These are phyloP conservation scores for Onygena corvina DNA, from an alignment of 2,329 filamentous ascomycete species.

Conservation along the genomic window DNA sequence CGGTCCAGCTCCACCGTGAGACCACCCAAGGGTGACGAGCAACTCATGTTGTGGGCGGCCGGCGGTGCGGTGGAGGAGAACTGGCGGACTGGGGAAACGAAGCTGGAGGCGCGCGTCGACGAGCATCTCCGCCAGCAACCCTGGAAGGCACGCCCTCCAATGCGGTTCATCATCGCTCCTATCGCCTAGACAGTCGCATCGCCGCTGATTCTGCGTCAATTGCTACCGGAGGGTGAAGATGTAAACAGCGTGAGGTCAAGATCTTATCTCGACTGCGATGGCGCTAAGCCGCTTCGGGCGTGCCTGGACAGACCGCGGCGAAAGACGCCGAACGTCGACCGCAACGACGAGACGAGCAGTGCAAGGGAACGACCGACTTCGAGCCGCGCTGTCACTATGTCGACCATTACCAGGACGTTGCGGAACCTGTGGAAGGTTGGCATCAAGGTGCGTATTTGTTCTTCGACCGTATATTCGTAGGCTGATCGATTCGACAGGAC, in stretches of 20 bases:
- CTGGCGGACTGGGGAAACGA: slow-evolving; percentile 25
- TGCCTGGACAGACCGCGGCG: not conserved
- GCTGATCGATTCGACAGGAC: slow-evolving; percentile 50
- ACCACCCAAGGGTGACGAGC: slow-evolving; percentile 42
- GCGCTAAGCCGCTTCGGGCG: slow-evolving; percentile 15
- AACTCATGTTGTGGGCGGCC: slow-evolving; percentile 19
- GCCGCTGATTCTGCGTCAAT: not conserved
- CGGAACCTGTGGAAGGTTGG: slow-evolving; percentile 79
- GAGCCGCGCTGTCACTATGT: slow-evolving; percentile 55
- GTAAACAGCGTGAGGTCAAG: not conserved
- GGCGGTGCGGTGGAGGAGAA: slow-evolving; percentile 27
- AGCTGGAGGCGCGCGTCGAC: slow-evolving; percentile 22
- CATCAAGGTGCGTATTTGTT: slow-evolving; percentile 54
- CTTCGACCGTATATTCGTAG: slow-evolving; percentile 13
- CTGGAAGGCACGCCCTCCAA: slow-evolving; percentile 29
- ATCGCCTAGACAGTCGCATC: not conserved
- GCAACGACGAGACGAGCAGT: slow-evolving; percentile 9
- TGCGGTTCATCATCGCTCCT: slow-evolving; percentile 28
- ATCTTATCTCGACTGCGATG: slow-evolving; percentile 9
- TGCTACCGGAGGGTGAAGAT: too few species aligned
- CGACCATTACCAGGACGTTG: slow-evolving; percentile 75
- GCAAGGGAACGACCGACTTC: slow-evolving; percentile 5
- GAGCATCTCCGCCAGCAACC: slow-evolving; percentile 22
- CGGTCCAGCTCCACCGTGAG: slow-evolving; percentile 68
- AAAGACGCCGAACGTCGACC: slow-evolving; percentile 6